Evolutionary conservation across 148 eudicot genomes (phyloP), one percentile per base, ranked within the genome.

Genomic region (Linanthus parryae): DNA sequence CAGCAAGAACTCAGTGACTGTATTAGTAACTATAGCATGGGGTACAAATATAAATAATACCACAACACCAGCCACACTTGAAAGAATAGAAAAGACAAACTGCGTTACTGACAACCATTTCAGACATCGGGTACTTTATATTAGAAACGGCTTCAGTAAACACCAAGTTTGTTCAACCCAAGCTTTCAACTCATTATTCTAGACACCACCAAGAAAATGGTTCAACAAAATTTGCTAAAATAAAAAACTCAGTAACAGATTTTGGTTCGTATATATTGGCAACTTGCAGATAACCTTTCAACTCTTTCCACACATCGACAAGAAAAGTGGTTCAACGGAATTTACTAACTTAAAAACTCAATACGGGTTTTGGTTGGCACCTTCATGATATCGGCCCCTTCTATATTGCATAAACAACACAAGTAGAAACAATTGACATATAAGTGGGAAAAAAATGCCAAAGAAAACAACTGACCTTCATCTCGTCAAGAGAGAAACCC

Each of bases 401-500:
- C 35, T 5, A 31, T 5, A 31, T 5, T 31, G 11, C 5, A 31
- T 5, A 5, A 31, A 5, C 35, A 31, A 31, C 11, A 31, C 11
- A 31, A 31, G 11, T 11, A 31, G 7, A 31, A 31, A 31, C 5
- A 31, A 31, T 11, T 31, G 11, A 31, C 11, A 11, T 31, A 31
- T 31, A 5, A 31, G 5, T 31, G 11, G n/a, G n/a, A n/a, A n/a
- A n/a, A n/a, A 5, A 31, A 31, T 5, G 35, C 5, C 5, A n/a
- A 29, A 11, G n/a, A 1, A 39, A 25, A 48, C 28, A 40, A 5
- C 47, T 3, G n/a, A 83, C 85, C 76, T 63, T 56, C 2, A 83
- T 76, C 70, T 83, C 85, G 46, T 83, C 90, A 49, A 79, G 78
- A 29, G 90, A 76, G 48, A 83, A 83, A 19, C 85, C 90, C 52